Evolutionary conservation across 805 yeast species (phyloP).

Genomic region (Kodamaea laetipori): DNA sequence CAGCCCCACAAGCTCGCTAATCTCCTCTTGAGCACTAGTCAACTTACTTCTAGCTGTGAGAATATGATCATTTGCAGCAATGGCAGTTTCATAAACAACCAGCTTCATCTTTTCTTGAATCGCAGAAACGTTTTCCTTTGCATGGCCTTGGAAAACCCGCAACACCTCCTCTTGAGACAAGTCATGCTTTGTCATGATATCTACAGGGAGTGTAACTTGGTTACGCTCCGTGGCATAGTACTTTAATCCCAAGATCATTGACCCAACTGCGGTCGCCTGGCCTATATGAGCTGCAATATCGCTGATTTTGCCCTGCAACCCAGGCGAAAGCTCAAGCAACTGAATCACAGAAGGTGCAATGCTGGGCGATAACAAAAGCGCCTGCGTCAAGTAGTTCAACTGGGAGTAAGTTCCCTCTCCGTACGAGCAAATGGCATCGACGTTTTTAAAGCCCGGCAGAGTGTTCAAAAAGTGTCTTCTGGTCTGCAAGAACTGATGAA

Average conservation of each 20-base stretch:
- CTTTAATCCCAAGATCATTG: conserved; percentile 59
- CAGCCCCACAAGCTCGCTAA: conserved; percentile 22
- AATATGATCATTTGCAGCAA: conserved; percentile 78
- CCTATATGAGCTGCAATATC: conserved; percentile 81
- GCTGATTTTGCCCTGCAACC: conserved; percentile 46
- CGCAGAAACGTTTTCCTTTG: conserved; percentile 28
- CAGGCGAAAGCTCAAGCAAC: conserved; percentile 48
- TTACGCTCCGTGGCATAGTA: conserved; percentile 56
- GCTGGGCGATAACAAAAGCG: conserved; percentile 55
- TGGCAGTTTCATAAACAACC: conserved; percentile 68
- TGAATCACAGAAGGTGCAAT: conserved; percentile 57
- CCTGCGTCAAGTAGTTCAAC: conserved; percentile 66
- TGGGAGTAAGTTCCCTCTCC: conserved; percentile 84
- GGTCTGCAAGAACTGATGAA: conserved; percentile 62
- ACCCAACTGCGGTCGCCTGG: conserved; percentile 73
- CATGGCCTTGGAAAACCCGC: conserved; percentile 48
- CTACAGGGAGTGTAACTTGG: conserved; percentile 63
- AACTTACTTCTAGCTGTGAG: conserved; percentile 66
- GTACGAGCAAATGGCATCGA: conserved; percentile 65
- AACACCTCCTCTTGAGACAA: conserved; percentile 67
- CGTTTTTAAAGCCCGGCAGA: conserved; percentile 42
- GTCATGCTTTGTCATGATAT: conserved; percentile 51
- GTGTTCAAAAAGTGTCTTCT: conserved; percentile 54
- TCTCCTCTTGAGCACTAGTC: conserved; percentile 35
- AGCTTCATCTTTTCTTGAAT: conserved; percentile 48